phyloP scores from a whole-genome alignment of 352 stramenopile genomes.

The Pilasporangium apinafurcum region DNA sequence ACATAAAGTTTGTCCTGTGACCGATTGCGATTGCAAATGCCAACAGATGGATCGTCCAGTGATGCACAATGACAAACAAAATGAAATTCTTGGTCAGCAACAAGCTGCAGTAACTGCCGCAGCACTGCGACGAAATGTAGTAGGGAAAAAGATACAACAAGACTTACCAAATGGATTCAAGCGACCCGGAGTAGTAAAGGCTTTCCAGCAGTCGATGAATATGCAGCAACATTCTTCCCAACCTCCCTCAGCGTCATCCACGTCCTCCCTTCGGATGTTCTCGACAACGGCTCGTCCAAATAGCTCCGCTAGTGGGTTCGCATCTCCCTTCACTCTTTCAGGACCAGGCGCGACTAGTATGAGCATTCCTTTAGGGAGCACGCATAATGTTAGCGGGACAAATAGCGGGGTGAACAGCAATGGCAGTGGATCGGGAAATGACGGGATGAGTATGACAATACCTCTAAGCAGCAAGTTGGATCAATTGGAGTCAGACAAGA shows the following conservation, averaged over 20 bases:
- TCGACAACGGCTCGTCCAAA: too few relatives aligned
- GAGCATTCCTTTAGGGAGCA: constrained; percentile 6
- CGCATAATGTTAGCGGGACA: constrained; percentile 10
- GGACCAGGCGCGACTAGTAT: neutral
- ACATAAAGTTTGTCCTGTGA: constrained; percentile 89
- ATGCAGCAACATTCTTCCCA: too few relatives aligned
- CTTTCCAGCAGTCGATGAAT: too few relatives aligned
- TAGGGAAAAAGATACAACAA: neutral
- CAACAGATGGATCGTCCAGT: constrained; percentile 73
- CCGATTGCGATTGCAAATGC: constrained; percentile 90
- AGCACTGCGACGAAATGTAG: constrained; percentile 6
- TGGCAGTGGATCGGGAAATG: constrained; percentile 2
- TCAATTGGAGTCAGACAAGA: constrained; percentile 67
- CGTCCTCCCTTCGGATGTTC: too few relatives aligned
- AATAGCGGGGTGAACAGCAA: constrained; percentile 7
- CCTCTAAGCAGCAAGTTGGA: constrained; percentile 68
- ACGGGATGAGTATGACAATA: constrained; percentile 13
- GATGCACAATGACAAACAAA: constrained; percentile 45
- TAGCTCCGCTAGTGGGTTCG: too few relatives aligned
- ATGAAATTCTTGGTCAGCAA: constrained; percentile 28
- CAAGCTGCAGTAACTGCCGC: constrained; percentile 2
- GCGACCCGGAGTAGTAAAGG: neutral
- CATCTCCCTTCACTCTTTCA: too few relatives aligned
- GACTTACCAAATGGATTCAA: constrained; percentile 4
- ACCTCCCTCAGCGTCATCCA: too few relatives aligned